Base-by-base conservation (phyloP, 345 rosid genomes). In the Arabis alpina region DNA sequence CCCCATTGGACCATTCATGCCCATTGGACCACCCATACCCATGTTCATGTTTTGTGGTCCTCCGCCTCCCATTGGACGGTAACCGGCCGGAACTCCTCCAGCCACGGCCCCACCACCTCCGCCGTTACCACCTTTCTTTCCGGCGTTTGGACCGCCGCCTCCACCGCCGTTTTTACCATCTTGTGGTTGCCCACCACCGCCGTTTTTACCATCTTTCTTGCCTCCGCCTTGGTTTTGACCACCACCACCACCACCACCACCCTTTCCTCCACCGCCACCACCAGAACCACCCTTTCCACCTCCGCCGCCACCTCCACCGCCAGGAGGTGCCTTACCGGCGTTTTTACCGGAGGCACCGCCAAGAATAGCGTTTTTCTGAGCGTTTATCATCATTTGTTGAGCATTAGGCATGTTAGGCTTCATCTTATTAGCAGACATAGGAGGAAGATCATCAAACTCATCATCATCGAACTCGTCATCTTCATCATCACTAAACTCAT, bases 401-500 rank as follows among this genome's bases (percentile, higher is more conserved):
- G 66, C 70, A 50, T 70, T 78, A 40, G 86, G 85, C 67, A 49
- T 76, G 24, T 70, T 6, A 7, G 85, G 82, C 51, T 88, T 92
- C 83, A 70, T 82, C 81, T 84, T 84, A 64, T 39, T 80, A 14
- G 63, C 32, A 28, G 23, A 39, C 0, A 66, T 80, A 51, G 30
- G 85, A 11, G 41, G 81, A 34, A 74, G 85, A 24, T 81, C 90
- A 64, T 79, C 90, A 47, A 79, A 53, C 70, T 74, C 59, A 5
- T 86, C 92, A 68, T 83, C 87, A 57, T 65, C 65, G 23, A 56
- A 65, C 4, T 77, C 85, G 25, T 62, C 81, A 36, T 71, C 68
- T 12, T 81, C 85, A 0, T 77, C 74, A 49, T 83, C 85, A 51
- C 30, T 74, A 47, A 76, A 83, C 7, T 77, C 81, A 4, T 82